phyloP scores from a whole-genome alignment of 306 rosid species.

The Acacia crassicarpa region DNA sequence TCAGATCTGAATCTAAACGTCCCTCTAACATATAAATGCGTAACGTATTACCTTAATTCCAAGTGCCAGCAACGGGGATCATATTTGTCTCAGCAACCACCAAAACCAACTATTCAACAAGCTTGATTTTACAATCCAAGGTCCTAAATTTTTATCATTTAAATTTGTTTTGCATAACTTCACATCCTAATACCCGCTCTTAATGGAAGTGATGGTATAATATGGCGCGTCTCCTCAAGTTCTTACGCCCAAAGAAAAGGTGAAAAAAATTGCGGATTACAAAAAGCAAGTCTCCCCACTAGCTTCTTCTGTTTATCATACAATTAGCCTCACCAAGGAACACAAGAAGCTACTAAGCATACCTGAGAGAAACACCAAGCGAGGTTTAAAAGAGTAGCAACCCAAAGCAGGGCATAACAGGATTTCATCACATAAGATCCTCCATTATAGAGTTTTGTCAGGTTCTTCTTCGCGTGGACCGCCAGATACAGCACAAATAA shows the following conservation, averaged over 20 bases:
- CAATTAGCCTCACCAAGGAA: not conserved
- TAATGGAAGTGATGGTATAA: not conserved
- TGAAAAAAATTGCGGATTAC: not conserved
- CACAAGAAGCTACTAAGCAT: not conserved
- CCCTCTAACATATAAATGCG: not conserved
- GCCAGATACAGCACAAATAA: constrained; percentile 54
- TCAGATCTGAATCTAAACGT: not conserved
- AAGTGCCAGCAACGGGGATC: not conserved
- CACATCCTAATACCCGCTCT: not conserved
- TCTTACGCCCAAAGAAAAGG: not conserved
- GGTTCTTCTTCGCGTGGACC: constrained; percentile 55
- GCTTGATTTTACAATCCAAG: not conserved
- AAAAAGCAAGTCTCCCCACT: not conserved
- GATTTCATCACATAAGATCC: constrained; percentile 51
- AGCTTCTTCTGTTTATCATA: not conserved
- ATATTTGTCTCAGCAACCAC: not conserved
- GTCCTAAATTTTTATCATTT: not conserved
- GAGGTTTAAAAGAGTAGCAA: constrained; percentile 58
- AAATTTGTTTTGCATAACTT: not conserved
- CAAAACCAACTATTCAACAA: not conserved
- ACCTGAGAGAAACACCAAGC: constrained; percentile 73
- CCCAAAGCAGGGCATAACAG: constrained; percentile 70
- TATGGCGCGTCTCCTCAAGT: not conserved
- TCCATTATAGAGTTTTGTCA: constrained; percentile 48
- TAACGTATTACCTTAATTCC: not conserved